Base-by-base conservation (phyloP, 108 stramenopile genomes). In the Nitzschia putrida region DNA sequence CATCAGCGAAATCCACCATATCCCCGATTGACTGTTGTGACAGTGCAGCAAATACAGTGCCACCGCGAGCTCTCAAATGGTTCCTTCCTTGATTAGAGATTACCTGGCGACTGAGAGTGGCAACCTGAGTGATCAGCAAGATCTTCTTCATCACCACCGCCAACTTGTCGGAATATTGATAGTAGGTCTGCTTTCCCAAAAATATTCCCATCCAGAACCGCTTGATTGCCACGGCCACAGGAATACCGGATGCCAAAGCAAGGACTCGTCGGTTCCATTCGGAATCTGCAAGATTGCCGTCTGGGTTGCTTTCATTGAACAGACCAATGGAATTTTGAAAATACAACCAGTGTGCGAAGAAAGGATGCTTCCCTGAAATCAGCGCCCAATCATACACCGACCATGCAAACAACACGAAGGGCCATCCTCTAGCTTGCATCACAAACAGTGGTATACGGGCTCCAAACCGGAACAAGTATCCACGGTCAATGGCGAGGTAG, bases 131-230 rank as follows among this genome's bases (percentile, higher is more conserved):
- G 9, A 91, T 59, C 3, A 86, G 59, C 37, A 88, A 63, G 74
- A 88, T 85, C 57, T 85, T 79, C 23, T 79, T 79, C 78, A 91
- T 78, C 12, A 88, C 44, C 22, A 53, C 69, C 20, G 88, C 84
- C 23, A 91, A 63, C 22, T 81, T 70, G 11, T 76, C 56, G 18
- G 79, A 75, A 71, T 85, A 88, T 71, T 67, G 72, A 73, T 72
- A n/a, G 54, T 67, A 84, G 0, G 71, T 76, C 53, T 82, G 73
- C 20, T 66, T 68, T 14, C 90, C 90, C 18, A 91, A 72, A 51
- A 77, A 82, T 11, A 85, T 69, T 3, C 87, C 81, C n/a, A 88
- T 57, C 64, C 75, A 66, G 20, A 88, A 61, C 60, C 91, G 71
- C 59, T 93, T 93, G 2, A 85, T 18, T 1, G 87, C 57, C 13